These are phyloP conservation scores for Termitomyces sp. DNA, from an alignment of 768 basidiomycete species.

Conservation along the genomic window DNA sequence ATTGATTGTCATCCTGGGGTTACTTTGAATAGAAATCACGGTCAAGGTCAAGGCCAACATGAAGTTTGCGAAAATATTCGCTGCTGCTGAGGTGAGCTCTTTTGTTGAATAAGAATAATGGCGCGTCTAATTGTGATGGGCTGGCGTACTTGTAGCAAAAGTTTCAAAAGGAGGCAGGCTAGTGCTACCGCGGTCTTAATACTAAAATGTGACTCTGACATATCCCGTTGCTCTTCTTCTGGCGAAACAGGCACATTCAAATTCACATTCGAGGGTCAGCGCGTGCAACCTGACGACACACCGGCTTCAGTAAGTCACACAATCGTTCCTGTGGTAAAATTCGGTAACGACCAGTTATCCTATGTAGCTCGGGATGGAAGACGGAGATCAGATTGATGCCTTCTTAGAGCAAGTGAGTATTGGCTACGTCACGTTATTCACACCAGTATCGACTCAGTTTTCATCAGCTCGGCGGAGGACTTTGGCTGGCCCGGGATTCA, in stretches of 20 bases:
- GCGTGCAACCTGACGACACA: constrained; percentile 45
- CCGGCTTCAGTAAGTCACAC: constrained; percentile 44
- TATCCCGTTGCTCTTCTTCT: background rate
- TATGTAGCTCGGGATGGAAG: constrained; percentile 19
- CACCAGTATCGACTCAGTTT: background rate
- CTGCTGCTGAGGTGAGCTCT: constrained; percentile 57
- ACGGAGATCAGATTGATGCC: constrained; percentile 20
- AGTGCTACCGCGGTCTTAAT: constrained; percentile 1
- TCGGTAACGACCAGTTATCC: background rate
- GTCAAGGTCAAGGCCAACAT: constrained; percentile 65
- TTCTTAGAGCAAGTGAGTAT: constrained; percentile 16
- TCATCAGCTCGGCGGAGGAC: constrained; percentile 14
- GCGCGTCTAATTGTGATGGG: background rate
- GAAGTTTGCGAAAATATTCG: constrained; percentile 64
- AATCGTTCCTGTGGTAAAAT: background rate
- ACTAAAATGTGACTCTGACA: background rate
- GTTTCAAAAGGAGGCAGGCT: constrained; percentile 55
- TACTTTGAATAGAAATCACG: constrained; percentile 44
- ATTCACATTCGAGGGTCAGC: constrained; percentile 53
- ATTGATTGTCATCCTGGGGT: background rate
- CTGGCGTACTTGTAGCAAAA: constrained; percentile 37
- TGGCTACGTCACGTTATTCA: background rate
- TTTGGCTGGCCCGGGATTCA: constrained; percentile 2
- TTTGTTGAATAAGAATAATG: background rate
- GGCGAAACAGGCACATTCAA: constrained; percentile 52